phyloP scores from a whole-genome alignment of 768 basidiomycete genomes.

The Termitomyces sp. region DNA sequence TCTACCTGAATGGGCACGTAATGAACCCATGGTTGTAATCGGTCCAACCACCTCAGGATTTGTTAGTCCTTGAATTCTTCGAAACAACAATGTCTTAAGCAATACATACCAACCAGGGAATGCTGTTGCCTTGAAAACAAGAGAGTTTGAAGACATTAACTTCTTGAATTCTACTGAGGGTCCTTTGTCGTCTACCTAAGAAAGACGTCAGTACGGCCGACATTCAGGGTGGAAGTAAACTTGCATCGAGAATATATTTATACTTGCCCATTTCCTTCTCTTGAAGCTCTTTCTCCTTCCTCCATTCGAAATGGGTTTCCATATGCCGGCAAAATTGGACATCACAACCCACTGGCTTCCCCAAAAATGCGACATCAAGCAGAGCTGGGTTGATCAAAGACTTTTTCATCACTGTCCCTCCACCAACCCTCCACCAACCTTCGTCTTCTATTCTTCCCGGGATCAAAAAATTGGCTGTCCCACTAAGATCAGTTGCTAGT shows the following conservation, averaged over 20 bases:
- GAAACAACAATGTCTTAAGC: not conserved
- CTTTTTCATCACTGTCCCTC: slow-evolving; percentile 23
- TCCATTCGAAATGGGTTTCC: slow-evolving; percentile 40
- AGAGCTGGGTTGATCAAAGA: slow-evolving; percentile 38
- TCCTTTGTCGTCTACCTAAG: slow-evolving; percentile 50
- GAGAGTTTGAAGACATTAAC: slow-evolving; percentile 50
- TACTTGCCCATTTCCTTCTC: slow-evolving; percentile 39
- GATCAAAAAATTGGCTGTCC: slow-evolving; percentile 25
- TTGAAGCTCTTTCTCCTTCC: slow-evolving; percentile 24
- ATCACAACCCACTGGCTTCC: slow-evolving; percentile 34
- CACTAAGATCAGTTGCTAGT: slow-evolving; percentile 27
- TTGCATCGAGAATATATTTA: slow-evolving; percentile 54
- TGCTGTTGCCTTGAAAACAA: slow-evolving; percentile 60
- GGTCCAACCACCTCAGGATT: slow-evolving; percentile 39
- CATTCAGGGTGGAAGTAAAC: slow-evolving; percentile 11
- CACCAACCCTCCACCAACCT: slow-evolving; percentile 24
- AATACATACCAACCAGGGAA: slow-evolving; percentile 58
- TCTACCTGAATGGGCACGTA: slow-evolving; percentile 61
- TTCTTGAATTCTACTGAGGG: slow-evolving; percentile 62
- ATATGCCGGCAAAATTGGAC: slow-evolving; percentile 36
- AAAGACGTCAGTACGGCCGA: not conserved
- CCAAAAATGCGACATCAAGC: slow-evolving; percentile 52
- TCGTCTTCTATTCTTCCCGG: slow-evolving; percentile 15
- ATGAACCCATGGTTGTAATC: slow-evolving; percentile 61
- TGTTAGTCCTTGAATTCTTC: not conserved